phyloP scores from a whole-genome alignment of 2,329 filamentous ascomycete species.

The Colletotrichum euphorbiae region DNA sequence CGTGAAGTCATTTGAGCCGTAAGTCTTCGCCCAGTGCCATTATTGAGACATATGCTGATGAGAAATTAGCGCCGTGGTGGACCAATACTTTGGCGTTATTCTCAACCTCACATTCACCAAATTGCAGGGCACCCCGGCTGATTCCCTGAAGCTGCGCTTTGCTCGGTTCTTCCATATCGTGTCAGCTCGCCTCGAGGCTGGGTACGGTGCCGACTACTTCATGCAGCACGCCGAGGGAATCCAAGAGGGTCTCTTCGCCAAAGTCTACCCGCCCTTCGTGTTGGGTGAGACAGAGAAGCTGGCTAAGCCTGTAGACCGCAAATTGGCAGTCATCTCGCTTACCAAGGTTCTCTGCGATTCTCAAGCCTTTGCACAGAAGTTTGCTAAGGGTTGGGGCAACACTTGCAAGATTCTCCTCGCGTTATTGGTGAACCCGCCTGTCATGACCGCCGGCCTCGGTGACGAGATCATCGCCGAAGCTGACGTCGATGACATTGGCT shows the following conservation, averaged over 20 bases:
- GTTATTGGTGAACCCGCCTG: constrained; percentile 87
- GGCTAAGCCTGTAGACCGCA: constrained; percentile 87
- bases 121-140: constrained; percentile 75
- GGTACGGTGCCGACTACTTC: constrained; percentile 94
- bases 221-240: constrained; percentile 85
- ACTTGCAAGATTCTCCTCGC: constrained; percentile 92
- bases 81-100: constrained; percentile 83
- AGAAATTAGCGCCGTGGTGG: constrained; percentile 68
- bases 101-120: constrained; percentile 84
- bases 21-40: constrained; percentile 52
- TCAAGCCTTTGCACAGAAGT: constrained; percentile 82
- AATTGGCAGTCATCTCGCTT: constrained; percentile 91
- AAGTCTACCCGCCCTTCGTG: constrained; percentile 88
- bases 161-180: constrained; percentile 95
- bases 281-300: constrained; percentile 91
- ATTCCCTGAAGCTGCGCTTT: constrained; percentile 87
- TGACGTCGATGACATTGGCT: constrained; percentile 94
- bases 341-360: constrained; percentile 93
- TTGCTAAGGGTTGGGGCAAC: constrained; percentile 90
- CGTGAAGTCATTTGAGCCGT: constrained; percentile 78
- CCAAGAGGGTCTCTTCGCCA: constrained; percentile 82
- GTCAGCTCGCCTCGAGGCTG: constrained; percentile 79
- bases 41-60: constrained; percentile 10
- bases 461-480: constrained; percentile 86
- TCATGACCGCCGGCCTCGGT: constrained; percentile 70